Evolutionary conservation across 257 asterid species (phyloP).

Genomic region (Lycium barbarum): DNA sequence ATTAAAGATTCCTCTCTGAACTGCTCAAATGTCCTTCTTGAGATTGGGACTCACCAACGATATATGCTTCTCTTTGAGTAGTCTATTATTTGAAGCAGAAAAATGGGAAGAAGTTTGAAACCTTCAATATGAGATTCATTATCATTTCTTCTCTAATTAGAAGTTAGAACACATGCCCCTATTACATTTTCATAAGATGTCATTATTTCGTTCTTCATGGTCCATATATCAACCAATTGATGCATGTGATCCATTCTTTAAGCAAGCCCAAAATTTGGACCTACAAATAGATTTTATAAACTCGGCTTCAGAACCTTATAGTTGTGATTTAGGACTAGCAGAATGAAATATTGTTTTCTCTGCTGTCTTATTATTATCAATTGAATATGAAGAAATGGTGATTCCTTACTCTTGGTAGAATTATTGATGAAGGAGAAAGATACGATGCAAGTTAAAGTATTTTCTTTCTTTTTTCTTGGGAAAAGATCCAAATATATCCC

Average conservation of each 20-base stretch:
- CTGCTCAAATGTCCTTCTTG: conserved; percentile 35
- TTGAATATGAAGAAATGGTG: not conserved
- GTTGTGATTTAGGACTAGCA: not conserved
- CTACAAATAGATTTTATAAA: too few relatives aligned
- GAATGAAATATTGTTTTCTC: not conserved
- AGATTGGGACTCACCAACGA: conserved; percentile 45
- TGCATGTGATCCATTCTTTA: conserved; percentile 16
- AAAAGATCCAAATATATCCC: too few relatives aligned
- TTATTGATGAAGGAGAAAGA: too few relatives aligned
- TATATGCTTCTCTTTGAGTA: conserved; percentile 25
- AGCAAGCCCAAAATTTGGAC: not conserved
- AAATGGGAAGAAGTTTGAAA: conserved; percentile 8
- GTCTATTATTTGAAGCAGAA: conserved; percentile 35
- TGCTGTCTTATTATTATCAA: not conserved
- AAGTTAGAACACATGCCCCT: not conserved
- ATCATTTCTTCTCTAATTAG: not conserved
- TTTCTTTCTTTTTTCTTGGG: too few relatives aligned
- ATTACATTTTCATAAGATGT: not conserved
- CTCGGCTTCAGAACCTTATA: not conserved
- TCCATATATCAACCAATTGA: not conserved
- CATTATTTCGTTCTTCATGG: not conserved
- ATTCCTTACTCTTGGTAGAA: too few relatives aligned
- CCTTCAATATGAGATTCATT: not conserved
- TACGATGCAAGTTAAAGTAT: too few relatives aligned
- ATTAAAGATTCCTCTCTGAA: conserved; percentile 27